phyloP scores from a whole-genome alignment of 192 early-diverging fungal species.

The Coemansia sp. region DNA sequence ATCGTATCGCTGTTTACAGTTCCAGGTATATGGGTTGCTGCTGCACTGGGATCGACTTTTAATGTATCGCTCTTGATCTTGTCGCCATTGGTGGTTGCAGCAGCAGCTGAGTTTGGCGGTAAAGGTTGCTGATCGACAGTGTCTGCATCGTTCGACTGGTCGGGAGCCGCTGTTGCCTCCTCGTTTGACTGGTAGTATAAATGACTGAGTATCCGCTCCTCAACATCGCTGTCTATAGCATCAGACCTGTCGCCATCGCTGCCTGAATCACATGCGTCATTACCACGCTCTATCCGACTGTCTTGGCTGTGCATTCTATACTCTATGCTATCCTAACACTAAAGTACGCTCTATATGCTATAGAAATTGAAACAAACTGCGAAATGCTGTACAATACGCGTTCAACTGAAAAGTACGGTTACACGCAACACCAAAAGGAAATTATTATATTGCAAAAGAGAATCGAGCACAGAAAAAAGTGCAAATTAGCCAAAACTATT shows the following conservation, averaged over 20 bases:
- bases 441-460: not conserved
- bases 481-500: too few relatives aligned
- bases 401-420: not conserved
- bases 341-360: not conserved
- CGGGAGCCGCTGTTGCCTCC: not conserved
- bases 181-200: constrained; percentile 43
- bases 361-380: constrained; percentile 8
- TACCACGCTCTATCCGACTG: not conserved
- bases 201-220: constrained; percentile 49
- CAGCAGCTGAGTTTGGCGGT: too few relatives aligned
- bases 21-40: not conserved
- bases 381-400: constrained; percentile 1
- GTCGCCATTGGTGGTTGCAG: not conserved
- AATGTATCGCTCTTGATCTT: not conserved
- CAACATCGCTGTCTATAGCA: constrained; percentile 44
- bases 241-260: constrained; percentile 23
- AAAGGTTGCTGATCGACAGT: not conserved
- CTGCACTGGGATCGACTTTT: not conserved
- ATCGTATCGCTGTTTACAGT: not conserved
- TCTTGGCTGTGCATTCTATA: not conserved
- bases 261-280: not conserved
- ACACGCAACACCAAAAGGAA: not conserved
- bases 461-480: too few relatives aligned
- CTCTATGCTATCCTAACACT: not conserved
- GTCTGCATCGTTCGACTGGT: not conserved